Base-by-base conservation (phyloP, 1,284 basidiomycete genomes). In the Clitocybe nebularis region DNA sequence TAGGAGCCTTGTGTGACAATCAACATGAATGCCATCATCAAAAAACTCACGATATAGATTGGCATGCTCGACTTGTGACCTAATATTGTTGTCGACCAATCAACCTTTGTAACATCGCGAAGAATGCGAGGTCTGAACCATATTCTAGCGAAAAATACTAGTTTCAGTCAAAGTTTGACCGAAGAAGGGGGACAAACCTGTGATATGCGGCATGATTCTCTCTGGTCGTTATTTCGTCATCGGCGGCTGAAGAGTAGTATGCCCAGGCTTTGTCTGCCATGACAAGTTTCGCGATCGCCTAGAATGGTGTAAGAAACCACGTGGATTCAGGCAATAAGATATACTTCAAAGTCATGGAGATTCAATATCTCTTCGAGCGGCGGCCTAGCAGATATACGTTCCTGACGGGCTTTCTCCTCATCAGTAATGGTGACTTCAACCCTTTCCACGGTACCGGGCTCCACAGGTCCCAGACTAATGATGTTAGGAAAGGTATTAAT, bases 41-140 rank as follows among this genome's bases (percentile, higher is more conserved):
- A n/a, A n/a, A 21, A 7, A 51, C 66, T 39, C 50, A 69, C 67
- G 29, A 69, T 89, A 60, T 93, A 94, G 9, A 93, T 64, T 1
- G 91, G 88, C 76, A 93, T 80, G 35, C 65, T 75, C 5, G 82
- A 71, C 50, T 72, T 75, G 25, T 79, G 74, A 0, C 88, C 88
- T 21, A 93, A 69, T 39, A 93, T 83, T 5, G 63, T 78, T 13
- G 86, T 88, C 17, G 80, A 82, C 67, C 75, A 92, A 62, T 94
- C 88, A 10, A 95, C 82, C 3, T 71, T 70, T 5, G 77, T 77
- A 11, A 96, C 91, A 55, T 95, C 78, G 24, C 91, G 79, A 9
- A 96, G 69, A 26, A 96, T 72, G 10, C 93, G 78, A n/a, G 93
- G 93, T 11, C 93, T 76, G 72, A 95, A 95, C 92, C 92, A 96